Conservation (phyloP, 2,329 filamentous ascomycete species). For the Paraphoma chrysanthemicola region DNA sequence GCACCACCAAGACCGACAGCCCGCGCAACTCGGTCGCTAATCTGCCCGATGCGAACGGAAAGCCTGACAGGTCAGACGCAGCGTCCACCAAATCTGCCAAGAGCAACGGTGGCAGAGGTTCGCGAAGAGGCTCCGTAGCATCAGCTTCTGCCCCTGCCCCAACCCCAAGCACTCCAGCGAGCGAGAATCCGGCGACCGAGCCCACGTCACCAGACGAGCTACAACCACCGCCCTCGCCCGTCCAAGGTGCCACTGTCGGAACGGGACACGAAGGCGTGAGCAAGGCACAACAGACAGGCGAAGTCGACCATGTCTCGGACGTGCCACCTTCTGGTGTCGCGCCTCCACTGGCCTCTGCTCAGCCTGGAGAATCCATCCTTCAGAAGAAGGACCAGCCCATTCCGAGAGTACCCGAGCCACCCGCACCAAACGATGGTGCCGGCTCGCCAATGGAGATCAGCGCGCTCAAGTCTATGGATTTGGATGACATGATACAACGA, state of each 20-base stretch:
- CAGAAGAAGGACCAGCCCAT: conserved; percentile 78
- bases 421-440: conserved; percentile 56
- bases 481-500: conserved; percentile 96
- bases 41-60: conserved; percentile 58
- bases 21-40: conserved; percentile 74
- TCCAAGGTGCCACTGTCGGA: conserved; percentile 77
- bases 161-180: conserved; percentile 53
- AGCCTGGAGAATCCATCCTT: conserved; percentile 87
- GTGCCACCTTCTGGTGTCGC: conserved; percentile 75
- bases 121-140: conserved; percentile 44
- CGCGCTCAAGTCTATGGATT: conserved; percentile 88
- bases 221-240: conserved; percentile 79
- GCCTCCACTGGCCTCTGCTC: conserved; percentile 63
- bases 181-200: conserved; percentile 42
- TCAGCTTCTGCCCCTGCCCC: conserved; percentile 39
- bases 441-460: conserved; percentile 78
- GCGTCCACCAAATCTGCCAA: conserved; percentile 76
- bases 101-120: conserved; percentile 56
- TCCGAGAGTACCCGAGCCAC: conserved; percentile 65
- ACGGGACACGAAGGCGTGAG: conserved; percentile 78
- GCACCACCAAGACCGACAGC: conserved; percentile 75
- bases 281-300: conserved; percentile 82
- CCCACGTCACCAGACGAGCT: conserved; percentile 40
- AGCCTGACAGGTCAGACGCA: conserved; percentile 74
- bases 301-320: conserved; percentile 94